These are phyloP conservation scores for Penicillium olsonii DNA, from an alignment of 2,329 filamentous ascomycete species.

Conservation along the genomic window DNA sequence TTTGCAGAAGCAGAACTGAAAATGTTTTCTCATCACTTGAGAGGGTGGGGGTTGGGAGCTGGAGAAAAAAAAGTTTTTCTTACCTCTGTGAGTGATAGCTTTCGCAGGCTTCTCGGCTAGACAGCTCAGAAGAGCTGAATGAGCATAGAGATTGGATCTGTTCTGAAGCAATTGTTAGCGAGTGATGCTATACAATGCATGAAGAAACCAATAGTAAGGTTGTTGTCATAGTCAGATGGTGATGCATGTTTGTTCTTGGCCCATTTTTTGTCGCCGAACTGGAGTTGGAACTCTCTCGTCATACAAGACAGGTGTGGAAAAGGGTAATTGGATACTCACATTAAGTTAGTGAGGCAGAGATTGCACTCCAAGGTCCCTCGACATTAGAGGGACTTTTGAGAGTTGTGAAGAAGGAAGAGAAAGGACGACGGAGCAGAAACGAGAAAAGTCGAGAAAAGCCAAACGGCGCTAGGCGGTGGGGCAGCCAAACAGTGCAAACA, in stretches of 20 bases:
- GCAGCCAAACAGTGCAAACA: conserved; percentile 44
- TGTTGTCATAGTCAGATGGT: conserved; percentile 54
- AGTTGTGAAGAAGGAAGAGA: conserved; percentile 25
- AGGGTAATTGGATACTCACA: conserved; percentile 26
- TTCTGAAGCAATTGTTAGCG: conserved; percentile 22
- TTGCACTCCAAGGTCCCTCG: conserved; percentile 1
- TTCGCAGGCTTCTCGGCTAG: conserved; percentile 9
- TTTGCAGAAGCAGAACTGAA: conserved; percentile 67
- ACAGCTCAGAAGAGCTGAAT: neutral
- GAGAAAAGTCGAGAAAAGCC: conserved; percentile 22
- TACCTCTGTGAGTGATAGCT: conserved; percentile 15
- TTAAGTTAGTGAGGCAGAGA: conserved; percentile 19
- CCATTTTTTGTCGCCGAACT: conserved; percentile 58
- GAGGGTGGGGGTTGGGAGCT: conserved; percentile 2
- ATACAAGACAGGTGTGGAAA: conserved; percentile 35
- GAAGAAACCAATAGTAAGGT: conserved; percentile 8
- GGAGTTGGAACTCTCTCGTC: conserved; percentile 54
- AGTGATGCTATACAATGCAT: conserved; percentile 2
- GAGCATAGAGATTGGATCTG: conserved; percentile 2
- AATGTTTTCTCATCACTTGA: conserved; percentile 53
- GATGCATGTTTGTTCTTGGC: conserved; percentile 63
- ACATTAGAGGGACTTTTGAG: conserved; percentile 23
- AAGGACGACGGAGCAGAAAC: conserved; percentile 13
- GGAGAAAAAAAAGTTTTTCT: conserved; percentile 9
- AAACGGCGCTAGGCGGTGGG: conserved; percentile 21